Base-by-base conservation (phyloP, 2,329 filamentous ascomycete species). In the Tolypocladium ovalisporum region DNA sequence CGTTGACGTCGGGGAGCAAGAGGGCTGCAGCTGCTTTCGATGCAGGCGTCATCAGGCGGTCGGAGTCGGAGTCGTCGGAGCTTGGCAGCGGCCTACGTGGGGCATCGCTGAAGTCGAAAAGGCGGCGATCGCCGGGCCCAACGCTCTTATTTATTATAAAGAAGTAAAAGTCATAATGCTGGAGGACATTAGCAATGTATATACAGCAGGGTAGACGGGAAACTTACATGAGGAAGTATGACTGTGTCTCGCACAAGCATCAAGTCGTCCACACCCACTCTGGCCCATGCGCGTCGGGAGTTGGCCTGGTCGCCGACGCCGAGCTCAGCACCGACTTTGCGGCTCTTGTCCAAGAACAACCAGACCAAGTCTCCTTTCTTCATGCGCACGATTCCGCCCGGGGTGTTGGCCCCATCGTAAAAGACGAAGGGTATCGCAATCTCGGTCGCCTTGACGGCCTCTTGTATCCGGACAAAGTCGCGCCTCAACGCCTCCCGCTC, bases 81-180 rank as follows among this genome's bases (percentile, higher is more conserved):
- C 47, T 52, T 19, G 10, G 47, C 47, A 32, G 19, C 37, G 63
- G 58, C 34, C 58, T 61, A 13, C 61, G 61, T 0, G 79, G 74
- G 1, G 77, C 73, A 56, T 84, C 71, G 62, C 74, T 77, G 70
- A 92, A 96, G 66, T 90, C 81, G 70, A 99, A 97, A 12, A 99
- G 76, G 7, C 83, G 76, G 24, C 76, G 77, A 55, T 88, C 87
- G 40, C 84, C 84, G n/a, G 89, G 86, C 2, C 88, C 89, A 2
- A 83, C 72, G 32, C 84, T 88, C 66, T 87, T 90, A 71, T 97
- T 97, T 71, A 96, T 87, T 69, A 97, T 85, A 74, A 99, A 97
- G 74, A 93, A 94, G 71, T 97, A 94, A 70, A 99, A 91, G 63
- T 97, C 93, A 69, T 95, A 97, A 72, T 99, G 94, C 90, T 97